Percentiles rank a stretch among this genome's conserved stretches.
phyloP scores from a whole-genome alignment of 2,329 filamentous ascomycete species.

The Pestalotiopsis sp. region DNA sequence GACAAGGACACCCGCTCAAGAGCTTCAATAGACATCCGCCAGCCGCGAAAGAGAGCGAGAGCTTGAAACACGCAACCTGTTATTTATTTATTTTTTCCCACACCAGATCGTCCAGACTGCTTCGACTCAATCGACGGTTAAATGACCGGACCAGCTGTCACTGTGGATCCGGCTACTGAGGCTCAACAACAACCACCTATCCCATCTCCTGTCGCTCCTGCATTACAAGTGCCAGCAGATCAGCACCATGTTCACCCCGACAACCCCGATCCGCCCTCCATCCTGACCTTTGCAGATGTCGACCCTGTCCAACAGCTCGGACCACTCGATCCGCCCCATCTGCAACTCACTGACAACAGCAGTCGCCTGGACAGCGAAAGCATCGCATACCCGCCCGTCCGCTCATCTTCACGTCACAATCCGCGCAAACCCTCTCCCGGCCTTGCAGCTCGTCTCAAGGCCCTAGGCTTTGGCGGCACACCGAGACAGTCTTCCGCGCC shows the following conservation, averaged over 20 bases:
- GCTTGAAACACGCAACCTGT: background rate
- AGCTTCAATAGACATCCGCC: background rate
- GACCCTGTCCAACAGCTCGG: conserved; percentile 40
- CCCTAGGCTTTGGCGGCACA: conserved; percentile 58
- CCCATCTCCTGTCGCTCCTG: background rate
- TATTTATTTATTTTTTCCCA: background rate
- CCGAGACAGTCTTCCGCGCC: conserved; percentile 40
- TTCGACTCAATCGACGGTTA: conserved; percentile 19
- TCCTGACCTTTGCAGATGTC: conserved; percentile 44
- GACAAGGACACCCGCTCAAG: background rate
- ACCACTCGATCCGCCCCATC: conserved; percentile 25
- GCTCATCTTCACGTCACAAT: conserved; percentile 32
- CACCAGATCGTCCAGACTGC: conserved; percentile 11
- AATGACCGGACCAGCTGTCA: conserved; percentile 29
- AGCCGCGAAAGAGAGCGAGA: background rate
- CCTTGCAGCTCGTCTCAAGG: conserved; percentile 66
- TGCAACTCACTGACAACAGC: conserved; percentile 17
- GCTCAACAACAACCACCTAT: conserved; percentile 18
- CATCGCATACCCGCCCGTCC: conserved; percentile 23
- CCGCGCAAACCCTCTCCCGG: conserved; percentile 65
- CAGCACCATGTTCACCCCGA: conserved; percentile 12
- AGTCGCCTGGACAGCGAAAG: conserved; percentile 9
- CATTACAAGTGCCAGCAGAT: conserved; percentile 5
- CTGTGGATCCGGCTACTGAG: conserved; percentile 24
- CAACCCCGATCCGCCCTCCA: conserved; percentile 20